Base-by-base conservation (phyloP, 2,329 filamentous ascomycete genomes). In the Fusarium sambucinum region DNA sequence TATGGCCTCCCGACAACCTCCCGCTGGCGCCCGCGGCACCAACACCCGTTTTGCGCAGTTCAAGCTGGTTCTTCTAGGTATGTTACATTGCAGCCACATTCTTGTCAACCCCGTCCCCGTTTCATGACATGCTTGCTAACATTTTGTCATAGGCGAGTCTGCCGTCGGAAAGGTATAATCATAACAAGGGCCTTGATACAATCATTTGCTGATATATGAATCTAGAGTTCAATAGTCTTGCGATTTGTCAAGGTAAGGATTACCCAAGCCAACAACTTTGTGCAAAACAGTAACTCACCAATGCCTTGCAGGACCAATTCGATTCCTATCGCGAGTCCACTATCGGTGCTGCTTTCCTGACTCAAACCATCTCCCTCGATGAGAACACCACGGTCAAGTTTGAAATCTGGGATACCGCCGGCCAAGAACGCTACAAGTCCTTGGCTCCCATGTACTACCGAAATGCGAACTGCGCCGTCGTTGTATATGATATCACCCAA, bases 401-500 rank as follows among this genome's bases (percentile, higher is more conserved):
- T 78, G 96, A 99, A 83, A 99, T 99, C 79, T 99, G 96, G 94
- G 94, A 97, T 82, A 99, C 96, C 12, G 96, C 96, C 68, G 96
- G 96, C 69, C 96, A 99, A 84, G 96, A 99, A 83, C 90, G 96
- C 77, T 99, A 98, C 88, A 98, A 98, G 86, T 98, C 96, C 14
- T 86, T 99, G 72, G 96, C 96, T 33, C 96, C 96, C 75, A 99
- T 99, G 96, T 99, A 99, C 86, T 99, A 99, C 84, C 87, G 96
- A 75, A 99, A 99, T 80, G 96, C 96, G 74, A 98, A 99, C 88
- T 98, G 96, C 83, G 96, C 96, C 61, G 95, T 99, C 32, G 95
- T 99, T 48, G 96, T 99, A 72, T 99, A 99, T 82, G 96, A 99
- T 83, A 98, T 99, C 77, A 99, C 96, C 77, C 96, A 99, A 88